Percentiles rank a stretch among this genome's conserved stretches.
Conservation (phyloP, 2,329 filamentous ascomycete genomes). For the Nemania sp. region DNA sequence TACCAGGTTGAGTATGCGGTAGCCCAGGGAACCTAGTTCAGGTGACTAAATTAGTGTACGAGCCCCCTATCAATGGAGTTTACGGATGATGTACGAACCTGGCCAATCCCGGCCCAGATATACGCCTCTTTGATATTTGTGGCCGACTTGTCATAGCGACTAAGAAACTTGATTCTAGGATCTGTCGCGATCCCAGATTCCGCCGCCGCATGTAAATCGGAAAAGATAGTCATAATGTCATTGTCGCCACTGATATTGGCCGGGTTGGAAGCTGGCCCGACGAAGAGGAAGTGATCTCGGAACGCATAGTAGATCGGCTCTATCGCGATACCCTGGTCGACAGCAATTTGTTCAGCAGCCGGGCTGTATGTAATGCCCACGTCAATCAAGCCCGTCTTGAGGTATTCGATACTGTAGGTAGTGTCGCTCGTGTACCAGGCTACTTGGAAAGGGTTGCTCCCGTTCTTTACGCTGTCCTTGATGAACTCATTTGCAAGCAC, state of each 20-base stretch:
- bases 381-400: conserved; percentile 12
- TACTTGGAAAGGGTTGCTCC: conserved; percentile 8
- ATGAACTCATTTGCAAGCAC: conserved; percentile 25
- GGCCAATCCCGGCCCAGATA: conserved; percentile 19
- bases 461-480: conserved; percentile 13
- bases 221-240: conserved; percentile 22
- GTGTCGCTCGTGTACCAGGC: conserved; percentile 24
- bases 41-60: background rate
- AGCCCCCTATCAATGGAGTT: background rate
- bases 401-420: conserved; percentile 23
- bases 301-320: conserved; percentile 22
- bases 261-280: conserved; percentile 20
- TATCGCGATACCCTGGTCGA: conserved; percentile 14
- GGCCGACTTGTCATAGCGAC: conserved; percentile 24
- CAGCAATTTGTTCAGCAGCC: conserved; percentile 19
- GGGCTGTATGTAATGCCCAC: conserved; percentile 27
- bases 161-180: conserved; percentile 15
- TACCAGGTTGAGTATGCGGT: conserved; percentile 22
- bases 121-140: conserved; percentile 26
- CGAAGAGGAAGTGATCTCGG: conserved; percentile 23
- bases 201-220: conserved; percentile 11
- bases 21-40: conserved; percentile 19
- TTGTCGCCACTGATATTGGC: conserved; percentile 20
- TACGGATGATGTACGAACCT: conserved; percentile 9
- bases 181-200: conserved; percentile 16